A percentile compares a stretch with the other conserved stretches of the same genome.
Evolutionary conservation across 768 basidiomycete species (phyloP).

Genomic region (Sistotremastrum niveocremeum): DNA sequence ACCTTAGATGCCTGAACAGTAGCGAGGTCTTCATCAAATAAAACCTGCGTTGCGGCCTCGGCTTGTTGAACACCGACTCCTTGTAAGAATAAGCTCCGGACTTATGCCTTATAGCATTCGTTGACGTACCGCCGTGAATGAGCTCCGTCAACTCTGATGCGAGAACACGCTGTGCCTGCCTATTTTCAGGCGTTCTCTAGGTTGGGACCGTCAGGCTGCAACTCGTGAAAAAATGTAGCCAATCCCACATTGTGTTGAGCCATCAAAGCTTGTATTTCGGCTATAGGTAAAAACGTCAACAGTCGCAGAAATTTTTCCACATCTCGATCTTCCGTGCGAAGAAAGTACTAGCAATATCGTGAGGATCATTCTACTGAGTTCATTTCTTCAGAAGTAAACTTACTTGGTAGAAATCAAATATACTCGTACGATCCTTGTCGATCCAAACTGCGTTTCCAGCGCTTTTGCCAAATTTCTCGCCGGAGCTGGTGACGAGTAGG

Average conservation of each 20-base stretch:
- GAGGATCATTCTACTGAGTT: neutral
- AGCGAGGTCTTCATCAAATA: conserved; percentile 28
- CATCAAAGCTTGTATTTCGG: conserved; percentile 44
- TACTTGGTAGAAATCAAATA: conserved; percentile 94
- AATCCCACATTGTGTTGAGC: conserved; percentile 39
- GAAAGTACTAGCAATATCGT: conserved; percentile 57
- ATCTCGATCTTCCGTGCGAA: conserved; percentile 68
- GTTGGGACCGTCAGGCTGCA: conserved; percentile 1
- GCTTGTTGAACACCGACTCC: conserved; percentile 29
- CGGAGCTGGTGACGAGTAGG: conserved; percentile 76
- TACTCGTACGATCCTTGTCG: conserved; percentile 60
- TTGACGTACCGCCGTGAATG: conserved; percentile 39
- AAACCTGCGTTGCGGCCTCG: conserved; percentile 28
- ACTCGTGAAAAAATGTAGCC: neutral
- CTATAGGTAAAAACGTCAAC: conserved; percentile 61
- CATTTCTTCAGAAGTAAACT: conserved; percentile 5
- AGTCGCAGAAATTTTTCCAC: conserved; percentile 67
- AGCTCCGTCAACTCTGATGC: conserved; percentile 48
- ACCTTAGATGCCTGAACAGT: conserved; percentile 42
- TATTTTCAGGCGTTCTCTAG: conserved; percentile 23
- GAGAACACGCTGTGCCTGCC: conserved; percentile 36
- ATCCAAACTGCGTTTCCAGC: conserved; percentile 94
- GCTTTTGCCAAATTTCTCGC: conserved; percentile 96
- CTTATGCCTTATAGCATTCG: neutral
- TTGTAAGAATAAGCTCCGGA: conserved; percentile 7